These are phyloP conservation scores for Alopecurus myosuroides DNA, from an alignment of 176 grass and related monocot genomes.

Conservation along the genomic window DNA sequence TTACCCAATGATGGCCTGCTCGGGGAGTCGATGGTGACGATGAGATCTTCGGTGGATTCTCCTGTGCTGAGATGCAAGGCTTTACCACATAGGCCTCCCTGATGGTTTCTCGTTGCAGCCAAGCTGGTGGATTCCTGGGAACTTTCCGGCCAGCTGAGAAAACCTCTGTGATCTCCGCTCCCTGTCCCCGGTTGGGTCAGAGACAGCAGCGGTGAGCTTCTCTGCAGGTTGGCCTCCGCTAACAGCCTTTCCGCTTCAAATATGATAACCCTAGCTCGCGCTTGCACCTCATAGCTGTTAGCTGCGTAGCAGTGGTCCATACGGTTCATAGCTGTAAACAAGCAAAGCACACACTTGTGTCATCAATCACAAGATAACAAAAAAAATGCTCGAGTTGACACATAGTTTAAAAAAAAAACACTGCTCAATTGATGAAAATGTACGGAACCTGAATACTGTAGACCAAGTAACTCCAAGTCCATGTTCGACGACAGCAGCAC, in stretches of 20 bases:
- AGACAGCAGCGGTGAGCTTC: conserved; percentile 16
- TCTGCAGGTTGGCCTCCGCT: conserved; percentile 28
- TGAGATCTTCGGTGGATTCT: background rate
- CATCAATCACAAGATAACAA: background rate
- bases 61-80: conserved; percentile 66
- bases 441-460: conserved; percentile 66
- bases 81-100: conserved; percentile 45
- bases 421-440: background rate
- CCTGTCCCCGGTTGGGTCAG: background rate
- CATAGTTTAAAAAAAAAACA: too few species aligned
- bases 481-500: conserved; percentile 40
- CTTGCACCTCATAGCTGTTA: conserved; percentile 56
- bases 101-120: conserved; percentile 31
- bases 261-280: conserved; percentile 60
- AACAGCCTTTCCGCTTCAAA: conserved; percentile 38
- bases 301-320: conserved; percentile 46
- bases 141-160: conserved; percentile 84
- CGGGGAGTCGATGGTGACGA: background rate
- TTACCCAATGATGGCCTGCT: background rate
- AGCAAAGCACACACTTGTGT: background rate
- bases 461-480: conserved; percentile 44
- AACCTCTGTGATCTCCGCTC: conserved; percentile 53
- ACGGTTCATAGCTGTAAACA: conserved; percentile 36
- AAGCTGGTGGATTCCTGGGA: conserved; percentile 40
- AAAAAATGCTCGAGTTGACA: background rate